These are phyloP conservation scores for Marasmius fiardii DNA, from an alignment of 1,284 basidiomycete genomes.

Conservation along the genomic window DNA sequence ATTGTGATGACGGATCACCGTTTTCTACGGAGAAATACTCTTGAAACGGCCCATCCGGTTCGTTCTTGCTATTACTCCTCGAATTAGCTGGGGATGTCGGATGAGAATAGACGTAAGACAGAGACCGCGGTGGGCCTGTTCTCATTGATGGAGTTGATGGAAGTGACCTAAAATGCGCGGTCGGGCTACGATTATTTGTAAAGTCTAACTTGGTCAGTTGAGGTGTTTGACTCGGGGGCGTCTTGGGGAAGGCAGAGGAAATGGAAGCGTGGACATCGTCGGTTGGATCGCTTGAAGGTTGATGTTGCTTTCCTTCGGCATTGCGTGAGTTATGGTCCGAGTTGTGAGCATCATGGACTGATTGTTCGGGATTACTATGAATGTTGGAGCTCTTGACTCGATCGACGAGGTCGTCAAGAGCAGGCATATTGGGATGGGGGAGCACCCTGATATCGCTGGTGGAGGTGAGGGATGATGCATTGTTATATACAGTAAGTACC, in stretches of 20 bases:
- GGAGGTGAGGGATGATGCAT: not conserved
- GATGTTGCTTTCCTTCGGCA: not conserved
- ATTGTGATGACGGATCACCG: slow-evolving; percentile 25
- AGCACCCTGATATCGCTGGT: not conserved
- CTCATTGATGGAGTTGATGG: slow-evolving; percentile 58
- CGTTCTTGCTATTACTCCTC: slow-evolving; percentile 27
- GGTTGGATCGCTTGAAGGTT: no score
- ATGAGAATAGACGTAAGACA: slow-evolving; percentile 61
- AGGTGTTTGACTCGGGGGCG: slow-evolving; percentile 3
- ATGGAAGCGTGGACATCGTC: not conserved
- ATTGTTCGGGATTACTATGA: not conserved
- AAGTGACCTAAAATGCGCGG: slow-evolving; percentile 17
- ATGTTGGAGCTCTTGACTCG: not conserved
- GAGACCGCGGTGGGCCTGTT: slow-evolving; percentile 71
- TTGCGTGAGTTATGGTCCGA: not conserved
- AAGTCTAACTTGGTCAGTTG: slow-evolving; percentile 1
- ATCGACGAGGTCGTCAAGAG: not conserved
- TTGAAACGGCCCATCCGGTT: slow-evolving; percentile 24
- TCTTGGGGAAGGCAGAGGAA: not conserved
- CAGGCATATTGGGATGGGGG: not conserved
- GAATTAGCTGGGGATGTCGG: slow-evolving; percentile 38
- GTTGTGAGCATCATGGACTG: not conserved
- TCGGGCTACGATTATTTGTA: not conserved
- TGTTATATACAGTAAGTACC: no score
- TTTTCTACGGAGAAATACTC: slow-evolving; percentile 27